phyloP scores from a whole-genome alignment of 1,139 yeast genomes.

The Geotrichum europaeum region DNA sequence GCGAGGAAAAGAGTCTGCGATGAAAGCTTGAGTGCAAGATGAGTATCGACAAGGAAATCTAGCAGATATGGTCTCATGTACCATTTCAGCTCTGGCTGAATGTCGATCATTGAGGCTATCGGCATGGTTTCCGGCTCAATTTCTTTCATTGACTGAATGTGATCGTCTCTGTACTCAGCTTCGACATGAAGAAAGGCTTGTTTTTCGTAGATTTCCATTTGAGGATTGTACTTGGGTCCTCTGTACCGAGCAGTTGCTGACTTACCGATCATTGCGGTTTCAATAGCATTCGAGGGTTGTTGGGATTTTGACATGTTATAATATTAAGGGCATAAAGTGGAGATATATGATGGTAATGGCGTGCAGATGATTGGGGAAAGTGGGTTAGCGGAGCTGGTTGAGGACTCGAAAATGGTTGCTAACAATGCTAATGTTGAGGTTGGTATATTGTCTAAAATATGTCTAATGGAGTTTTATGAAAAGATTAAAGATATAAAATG shows the following conservation, averaged over 20 bases:
- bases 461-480: neutral
- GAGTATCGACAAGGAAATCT: constrained; percentile 79
- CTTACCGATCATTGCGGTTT: constrained; percentile 10
- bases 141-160: constrained; percentile 33
- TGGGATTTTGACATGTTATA: constrained; percentile 2
- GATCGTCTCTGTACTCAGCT: constrained; percentile 36
- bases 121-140: constrained; percentile 32
- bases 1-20: constrained; percentile 80
- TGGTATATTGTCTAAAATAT: neutral
- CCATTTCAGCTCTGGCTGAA: constrained; percentile 93
- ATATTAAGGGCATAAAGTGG: neutral
- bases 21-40: constrained; percentile 68
- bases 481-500: neutral
- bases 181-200: constrained; percentile 10
- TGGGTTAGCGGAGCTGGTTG: neutral
- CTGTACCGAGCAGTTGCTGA: constrained; percentile 8
- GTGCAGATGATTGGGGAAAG: neutral
- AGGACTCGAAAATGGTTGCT: neutral
- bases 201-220: constrained; percentile 12
- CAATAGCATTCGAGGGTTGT: neutral
- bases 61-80: constrained; percentile 84
- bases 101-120: constrained; percentile 62
- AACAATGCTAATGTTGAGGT: neutral
- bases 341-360: neutral
- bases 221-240: constrained; percentile 12